phyloP scores from a whole-genome alignment of 345 rosid species.

The Syzygium oleosum region DNA sequence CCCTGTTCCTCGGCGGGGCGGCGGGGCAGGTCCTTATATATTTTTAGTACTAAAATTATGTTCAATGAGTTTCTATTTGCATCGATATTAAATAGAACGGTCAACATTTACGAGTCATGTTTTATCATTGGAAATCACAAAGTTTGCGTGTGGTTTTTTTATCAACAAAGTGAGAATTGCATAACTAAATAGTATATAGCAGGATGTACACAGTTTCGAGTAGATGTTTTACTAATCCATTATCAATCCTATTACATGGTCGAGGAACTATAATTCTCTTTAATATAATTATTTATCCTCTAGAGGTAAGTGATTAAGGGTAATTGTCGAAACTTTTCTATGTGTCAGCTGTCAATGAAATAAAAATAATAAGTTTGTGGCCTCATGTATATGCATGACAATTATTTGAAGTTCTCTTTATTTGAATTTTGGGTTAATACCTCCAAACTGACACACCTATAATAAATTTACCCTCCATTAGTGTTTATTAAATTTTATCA shows the following conservation, averaged over 20 bases:
- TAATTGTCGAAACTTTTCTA: background rate
- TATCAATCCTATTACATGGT: background rate
- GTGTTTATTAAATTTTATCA: too few relatives aligned
- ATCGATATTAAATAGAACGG: background rate
- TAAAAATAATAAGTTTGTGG: background rate
- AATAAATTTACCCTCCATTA: too few relatives aligned
- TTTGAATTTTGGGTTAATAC: background rate
- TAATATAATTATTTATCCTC: background rate
- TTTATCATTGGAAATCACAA: too few relatives aligned
- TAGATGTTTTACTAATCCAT: background rate
- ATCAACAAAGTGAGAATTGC: background rate
- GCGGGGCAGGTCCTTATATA: conserved; percentile 44
- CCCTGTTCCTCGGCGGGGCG: conserved; percentile 69
- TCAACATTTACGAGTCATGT: background rate
- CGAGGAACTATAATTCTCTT: background rate
- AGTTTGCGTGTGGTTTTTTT: background rate
- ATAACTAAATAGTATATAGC: background rate
- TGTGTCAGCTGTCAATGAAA: background rate
- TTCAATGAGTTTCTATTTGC: too few relatives aligned
- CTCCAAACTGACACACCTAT: too few relatives aligned
- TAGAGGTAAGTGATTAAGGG: background rate
- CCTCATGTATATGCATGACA: background rate
- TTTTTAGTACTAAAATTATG: background rate
- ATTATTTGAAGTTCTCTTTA: background rate
- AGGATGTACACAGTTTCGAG: background rate